Base-by-base conservation (phyloP, 1,284 basidiomycete species). In the Pseudozyma tsukubaensis region DNA sequence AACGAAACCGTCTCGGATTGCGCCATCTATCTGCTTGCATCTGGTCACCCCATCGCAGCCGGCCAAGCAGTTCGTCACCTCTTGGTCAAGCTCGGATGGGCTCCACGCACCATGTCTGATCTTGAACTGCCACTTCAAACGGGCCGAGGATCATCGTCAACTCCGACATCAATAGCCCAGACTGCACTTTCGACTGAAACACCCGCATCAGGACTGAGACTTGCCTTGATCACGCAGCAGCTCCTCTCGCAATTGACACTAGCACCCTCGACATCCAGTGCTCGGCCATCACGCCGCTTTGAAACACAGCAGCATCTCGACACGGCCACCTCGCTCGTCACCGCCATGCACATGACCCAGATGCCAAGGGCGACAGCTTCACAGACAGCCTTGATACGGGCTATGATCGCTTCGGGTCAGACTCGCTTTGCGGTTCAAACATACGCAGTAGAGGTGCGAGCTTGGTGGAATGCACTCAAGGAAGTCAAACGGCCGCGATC, bases 391-490 rank as follows among this genome's bases (percentile, higher is more conserved):
- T 12, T 74, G 10, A 51, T 74, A 7, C 62, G 62, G 2, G 66
- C 66, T 18, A 53, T 70, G 52, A 53, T 74, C 10, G 55, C 58
- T 18, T 65, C 62, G 1, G 55, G 53, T 12, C 52, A 58, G 14
- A 43, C 47, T 6, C 39, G 16, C 3, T 19, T 70, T 14, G 72
- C 72, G 9, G 59, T 65, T 4, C 52, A 55, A 29, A 55, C 59
- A 1, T 74, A 34, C 32, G 62, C 55, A 18, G 50, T 50, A 36
- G 72, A 74, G 45, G 55, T 70, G 1, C 56, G 56, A 10, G 57
- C 66, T 1, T 74, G 72, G 72, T 74, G 72, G 71, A 34, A n/a
- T 16, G 59, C 63, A 35, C 58, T 67, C 43, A 56, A 47, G 16
- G 47, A 72, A 21, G 59, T 45, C 7, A 51, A 18, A 19, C 70